Evolutionary conservation across 768 basidiomycete genomes (phyloP).

Genomic region (Amanita phalloides): DNA sequence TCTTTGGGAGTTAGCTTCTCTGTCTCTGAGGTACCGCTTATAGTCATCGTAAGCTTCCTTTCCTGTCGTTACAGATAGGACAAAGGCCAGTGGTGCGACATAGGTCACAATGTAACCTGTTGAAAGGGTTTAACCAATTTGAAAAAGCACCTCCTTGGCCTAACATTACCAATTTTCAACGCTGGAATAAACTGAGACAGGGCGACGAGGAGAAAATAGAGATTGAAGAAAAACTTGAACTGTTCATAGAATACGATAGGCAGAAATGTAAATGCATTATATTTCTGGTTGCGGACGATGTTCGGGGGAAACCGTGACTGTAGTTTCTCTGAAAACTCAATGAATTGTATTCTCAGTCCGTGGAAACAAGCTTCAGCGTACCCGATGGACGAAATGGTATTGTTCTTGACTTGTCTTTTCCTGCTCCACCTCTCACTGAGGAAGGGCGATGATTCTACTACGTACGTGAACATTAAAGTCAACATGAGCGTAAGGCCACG

Average conservation of each 20-base stretch:
- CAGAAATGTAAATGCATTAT: conserved; percentile 93
- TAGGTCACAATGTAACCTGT: conserved; percentile 93
- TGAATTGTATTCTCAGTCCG: neutral
- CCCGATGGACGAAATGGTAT: conserved; percentile 72
- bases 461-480: neutral
- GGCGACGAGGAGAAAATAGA: conserved; percentile 96
- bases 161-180: conserved; percentile 76
- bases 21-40: conserved; percentile 83
- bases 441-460: conserved; percentile 15
- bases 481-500: neutral
- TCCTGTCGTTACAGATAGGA: conserved; percentile 90
- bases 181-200: conserved; percentile 94
- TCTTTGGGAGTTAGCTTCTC: conserved; percentile 89
- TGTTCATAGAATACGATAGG: conserved; percentile 97
- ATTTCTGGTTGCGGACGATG: conserved; percentile 95
- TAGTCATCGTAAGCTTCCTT: conserved; percentile 99
- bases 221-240: conserved; percentile 99
- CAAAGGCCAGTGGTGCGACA: conserved; percentile 92
- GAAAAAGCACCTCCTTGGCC: neutral
- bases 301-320: conserved; percentile 75
- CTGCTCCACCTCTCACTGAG: conserved; percentile 16
- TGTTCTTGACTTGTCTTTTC: conserved; percentile 58
- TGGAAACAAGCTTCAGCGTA: conserved; percentile 14
- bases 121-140: neutral
- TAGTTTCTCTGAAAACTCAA: conserved; percentile 43